These are phyloP conservation scores for Puccinellia tenuiflora DNA, from an alignment of 176 grass and related monocot species.

Conservation along the genomic window DNA sequence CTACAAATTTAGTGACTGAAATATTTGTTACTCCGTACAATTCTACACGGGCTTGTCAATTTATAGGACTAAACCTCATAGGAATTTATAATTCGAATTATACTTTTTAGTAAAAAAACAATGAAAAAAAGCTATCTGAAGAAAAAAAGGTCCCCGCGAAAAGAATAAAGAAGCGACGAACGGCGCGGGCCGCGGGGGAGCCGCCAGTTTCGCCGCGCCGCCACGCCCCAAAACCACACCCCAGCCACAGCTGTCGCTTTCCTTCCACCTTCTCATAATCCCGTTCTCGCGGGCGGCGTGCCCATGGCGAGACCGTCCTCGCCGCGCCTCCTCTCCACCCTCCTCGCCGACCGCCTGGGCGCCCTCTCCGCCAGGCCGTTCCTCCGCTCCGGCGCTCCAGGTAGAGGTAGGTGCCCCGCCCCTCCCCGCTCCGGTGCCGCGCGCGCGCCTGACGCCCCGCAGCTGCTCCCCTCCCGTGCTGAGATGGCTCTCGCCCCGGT, in stretches of 20 bases:
- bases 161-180: too few species aligned
- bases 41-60: too few species aligned
- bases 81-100: too few species aligned
- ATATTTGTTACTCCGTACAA: too few species aligned
- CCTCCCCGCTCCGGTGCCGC: neutral
- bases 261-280: neutral
- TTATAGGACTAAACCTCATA: too few species aligned
- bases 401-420: constrained; percentile 12
- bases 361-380: constrained; percentile 40
- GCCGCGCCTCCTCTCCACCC: constrained; percentile 64
- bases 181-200: neutral
- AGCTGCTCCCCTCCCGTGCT: neutral
- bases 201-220: neutral
- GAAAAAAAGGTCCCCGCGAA: too few species aligned
- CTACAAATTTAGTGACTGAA: too few species aligned
- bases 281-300: neutral
- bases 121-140: too few species aligned
- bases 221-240: neutral
- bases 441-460: neutral
- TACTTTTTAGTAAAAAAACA: too few species aligned
- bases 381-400: constrained; percentile 12
- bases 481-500: neutral
- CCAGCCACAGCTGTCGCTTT: neutral
- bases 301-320: constrained; percentile 55
- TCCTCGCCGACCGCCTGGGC: constrained; percentile 58